phyloP scores from a whole-genome alignment of 2,329 filamentous ascomycete species.

The Colletotrichum sp. region DNA sequence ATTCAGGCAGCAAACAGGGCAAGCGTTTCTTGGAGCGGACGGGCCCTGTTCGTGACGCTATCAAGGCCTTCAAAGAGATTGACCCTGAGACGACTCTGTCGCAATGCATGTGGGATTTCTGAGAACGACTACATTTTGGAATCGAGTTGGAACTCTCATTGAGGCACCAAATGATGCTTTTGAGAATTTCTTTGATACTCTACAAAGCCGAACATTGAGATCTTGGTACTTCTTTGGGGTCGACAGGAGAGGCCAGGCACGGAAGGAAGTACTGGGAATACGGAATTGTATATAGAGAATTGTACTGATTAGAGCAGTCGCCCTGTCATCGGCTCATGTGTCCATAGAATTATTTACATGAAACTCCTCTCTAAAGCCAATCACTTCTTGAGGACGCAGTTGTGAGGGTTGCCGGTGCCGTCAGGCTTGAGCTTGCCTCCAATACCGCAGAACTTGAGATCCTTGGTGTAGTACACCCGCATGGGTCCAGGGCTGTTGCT shows the following conservation, averaged over 20 bases:
- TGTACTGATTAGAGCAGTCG: not conserved
- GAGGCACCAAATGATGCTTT: no score
- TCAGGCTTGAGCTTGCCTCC: not conserved
- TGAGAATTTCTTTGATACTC: no score
- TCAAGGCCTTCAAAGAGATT: not conserved
- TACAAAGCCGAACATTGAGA: no score
- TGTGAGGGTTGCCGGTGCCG: not conserved
- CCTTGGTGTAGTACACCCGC: not conserved
- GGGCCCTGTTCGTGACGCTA: not conserved
- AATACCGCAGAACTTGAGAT: not conserved
- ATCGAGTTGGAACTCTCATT: no score
- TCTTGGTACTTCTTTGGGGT: no score
- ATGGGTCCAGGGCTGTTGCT: not conserved
- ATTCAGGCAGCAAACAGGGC: not conserved
- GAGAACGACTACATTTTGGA: no score
- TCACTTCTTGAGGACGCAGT: not conserved
- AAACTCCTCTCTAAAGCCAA: not conserved
- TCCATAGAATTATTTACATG: not conserved
- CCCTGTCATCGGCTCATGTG: not conserved
- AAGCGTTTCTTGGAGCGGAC: not conserved
- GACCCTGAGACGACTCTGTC: not conserved
- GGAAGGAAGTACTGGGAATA: not conserved
- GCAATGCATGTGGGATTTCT: not conserved
- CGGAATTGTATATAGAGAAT: not conserved
- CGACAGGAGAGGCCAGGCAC: no score